These are phyloP conservation scores for slime mould (Dictyostelium discoideum) DNA, from an alignment of 78 protist genomes.

Conservation along the genomic window dicty_2.7 NC_007088.5:4826501-4827000, in stretches of 20 bases:
- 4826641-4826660: constrained; percentile 69
- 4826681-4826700: constrained; percentile 49
- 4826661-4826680: constrained; percentile 67
- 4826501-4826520: constrained; percentile 62
- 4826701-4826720: background rate
- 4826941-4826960: background rate
- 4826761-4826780: constrained; percentile 35
- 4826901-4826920: background rate
- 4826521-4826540: constrained; percentile 73
- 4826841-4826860: constrained; percentile 11
- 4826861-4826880: constrained; percentile 63
- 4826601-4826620: constrained; percentile 66
- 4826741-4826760: constrained; percentile 46
- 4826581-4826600: constrained; percentile 69
- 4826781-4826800: constrained; percentile 19
- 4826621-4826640: constrained; percentile 81
- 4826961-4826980: background rate
- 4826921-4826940: too few relatives aligned
- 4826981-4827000: constrained; percentile 42
- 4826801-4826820: constrained; percentile 65
- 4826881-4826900: constrained; percentile 2
- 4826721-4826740: constrained; percentile 16
- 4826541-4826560: constrained; percentile 31
- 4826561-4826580: constrained; percentile 32
- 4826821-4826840: constrained; percentile 60